A percentile compares a stretch with the other conserved stretches of the same genome.
Conservation (phyloP, 495 filamentous ascomycete species). For the Podospora appendiculata region DNA sequence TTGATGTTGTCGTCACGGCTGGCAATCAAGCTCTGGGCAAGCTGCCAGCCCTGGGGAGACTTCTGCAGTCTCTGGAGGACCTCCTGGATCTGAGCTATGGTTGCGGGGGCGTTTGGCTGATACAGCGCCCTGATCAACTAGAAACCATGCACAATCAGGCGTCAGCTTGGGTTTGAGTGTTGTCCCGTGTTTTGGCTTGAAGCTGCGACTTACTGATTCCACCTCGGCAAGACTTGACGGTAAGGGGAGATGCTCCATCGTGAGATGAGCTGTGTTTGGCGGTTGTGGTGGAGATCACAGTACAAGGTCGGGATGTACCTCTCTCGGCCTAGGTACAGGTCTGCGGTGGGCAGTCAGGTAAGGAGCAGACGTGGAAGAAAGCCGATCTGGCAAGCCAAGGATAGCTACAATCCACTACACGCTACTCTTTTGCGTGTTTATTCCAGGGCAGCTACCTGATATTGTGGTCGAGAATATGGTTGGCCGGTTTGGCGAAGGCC, state of each 20-base stretch:
- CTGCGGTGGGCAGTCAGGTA: background rate
- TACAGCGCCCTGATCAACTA: conserved; percentile 65
- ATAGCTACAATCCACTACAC: too few species aligned
- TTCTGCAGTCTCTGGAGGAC: conserved; percentile 70
- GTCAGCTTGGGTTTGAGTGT: background rate
- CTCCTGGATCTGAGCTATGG: conserved; percentile 62
- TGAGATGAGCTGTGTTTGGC: background rate
- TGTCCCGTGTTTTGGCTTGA: background rate
- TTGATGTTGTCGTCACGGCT: conserved; percentile 61
- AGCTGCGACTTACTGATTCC: conserved; percentile 24
- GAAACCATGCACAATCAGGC: background rate
- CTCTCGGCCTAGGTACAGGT: background rate
- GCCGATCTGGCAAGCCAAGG: too few species aligned
- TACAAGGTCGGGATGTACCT: too few species aligned
- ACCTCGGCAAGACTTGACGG: conserved; percentile 34
- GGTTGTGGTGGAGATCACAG: background rate
- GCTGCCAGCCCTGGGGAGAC: conserved; percentile 72
- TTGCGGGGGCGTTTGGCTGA: conserved; percentile 52
- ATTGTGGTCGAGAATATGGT: too few species aligned
- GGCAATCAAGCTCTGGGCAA: conserved; percentile 65
- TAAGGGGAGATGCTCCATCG: conserved; percentile 22
- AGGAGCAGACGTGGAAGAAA: too few species aligned
- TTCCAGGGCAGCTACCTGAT: too few species aligned
- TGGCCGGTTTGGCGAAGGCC: too few species aligned
- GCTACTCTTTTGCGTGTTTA: too few species aligned